These are phyloP conservation scores for Stramenopiles sp. DNA, from an alignment of 352 stramenopile species.

Conservation along the genomic window DNA sequence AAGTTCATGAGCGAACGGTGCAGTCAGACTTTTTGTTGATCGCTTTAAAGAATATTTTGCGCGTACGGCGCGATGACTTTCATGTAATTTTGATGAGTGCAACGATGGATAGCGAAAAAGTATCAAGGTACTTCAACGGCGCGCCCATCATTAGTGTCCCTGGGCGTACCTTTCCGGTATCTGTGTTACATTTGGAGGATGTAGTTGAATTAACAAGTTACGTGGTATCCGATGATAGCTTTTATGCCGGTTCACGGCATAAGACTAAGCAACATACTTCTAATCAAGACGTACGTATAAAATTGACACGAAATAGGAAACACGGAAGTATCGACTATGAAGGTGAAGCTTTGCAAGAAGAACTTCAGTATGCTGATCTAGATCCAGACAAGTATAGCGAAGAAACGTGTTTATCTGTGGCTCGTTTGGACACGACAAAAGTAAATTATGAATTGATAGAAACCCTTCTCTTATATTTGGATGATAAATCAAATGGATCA, in stretches of 20 bases:
- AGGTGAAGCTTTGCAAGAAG: not conserved
- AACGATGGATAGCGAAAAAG: constrained; percentile 78
- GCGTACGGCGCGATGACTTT: constrained; percentile 49
- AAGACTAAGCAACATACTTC: constrained; percentile 22
- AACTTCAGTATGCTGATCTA: not conserved
- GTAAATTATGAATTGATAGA: constrained; percentile 11
- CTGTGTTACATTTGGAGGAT: constrained; percentile 21
- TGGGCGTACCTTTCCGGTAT: constrained; percentile 24
- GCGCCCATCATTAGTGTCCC: constrained; percentile 35
- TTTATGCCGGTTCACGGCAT: constrained; percentile 19
- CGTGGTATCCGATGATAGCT: constrained; percentile 16
- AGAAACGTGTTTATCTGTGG: not conserved
- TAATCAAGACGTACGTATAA: constrained; percentile 23
- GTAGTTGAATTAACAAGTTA: constrained; percentile 15
- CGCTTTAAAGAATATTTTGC: constrained; percentile 52
- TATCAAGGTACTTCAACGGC: constrained; percentile 67
- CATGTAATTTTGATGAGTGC: constrained; percentile 83
- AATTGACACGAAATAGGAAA: constrained; percentile 14
- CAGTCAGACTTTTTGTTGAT: constrained; percentile 90
- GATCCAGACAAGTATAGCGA: not conserved
- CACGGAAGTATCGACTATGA: not conserved
- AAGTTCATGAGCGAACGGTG: constrained; percentile 83
- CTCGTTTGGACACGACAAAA: not conserved
- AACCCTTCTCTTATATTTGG: not conserved
- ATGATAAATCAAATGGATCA: not conserved